A percentile compares a stretch with the other conserved stretches of the same genome.
phyloP scores from a whole-genome alignment of 768 basidiomycete species.

The Tricholoma terreum region DNA sequence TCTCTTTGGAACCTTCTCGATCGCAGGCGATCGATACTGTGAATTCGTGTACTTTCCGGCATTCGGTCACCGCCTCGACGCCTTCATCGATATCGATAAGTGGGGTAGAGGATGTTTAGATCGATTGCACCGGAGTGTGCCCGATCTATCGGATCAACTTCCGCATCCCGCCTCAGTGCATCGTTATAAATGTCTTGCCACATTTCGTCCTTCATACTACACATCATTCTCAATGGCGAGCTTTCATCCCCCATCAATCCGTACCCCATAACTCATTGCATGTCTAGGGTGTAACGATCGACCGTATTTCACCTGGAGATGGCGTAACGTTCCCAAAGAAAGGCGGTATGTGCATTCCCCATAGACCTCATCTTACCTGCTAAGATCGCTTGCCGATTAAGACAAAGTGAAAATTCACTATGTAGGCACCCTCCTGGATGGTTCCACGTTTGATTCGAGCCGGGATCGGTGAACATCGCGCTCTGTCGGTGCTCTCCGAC shows the following conservation, averaged over 20 bases:
- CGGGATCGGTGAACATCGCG: slow-evolving; percentile 57
- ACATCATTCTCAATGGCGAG: slow-evolving; percentile 29
- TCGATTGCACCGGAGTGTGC: slow-evolving; percentile 29
- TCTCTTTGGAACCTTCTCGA: neutral
- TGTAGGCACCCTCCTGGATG: slow-evolving; percentile 65
- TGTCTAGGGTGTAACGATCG: slow-evolving; percentile 66
- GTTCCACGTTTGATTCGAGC: slow-evolving; percentile 72
- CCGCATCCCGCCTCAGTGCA: slow-evolving; percentile 56
- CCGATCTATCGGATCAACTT: slow-evolving; percentile 70
- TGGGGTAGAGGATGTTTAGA: neutral
- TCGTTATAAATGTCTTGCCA: slow-evolving; percentile 42
- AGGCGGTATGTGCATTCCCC: slow-evolving; percentile 53
- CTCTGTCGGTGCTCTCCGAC: neutral
- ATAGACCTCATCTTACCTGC: neutral
- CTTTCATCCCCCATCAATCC: slow-evolving; percentile 18
- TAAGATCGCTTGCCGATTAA: slow-evolving; percentile 28
- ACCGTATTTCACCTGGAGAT: slow-evolving; percentile 59
- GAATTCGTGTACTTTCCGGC: neutral
- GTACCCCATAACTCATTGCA: slow-evolving; percentile 7
- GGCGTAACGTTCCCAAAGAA: slow-evolving; percentile 58
- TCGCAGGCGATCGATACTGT: slow-evolving; percentile 22
- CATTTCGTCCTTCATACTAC: slow-evolving; percentile 21
- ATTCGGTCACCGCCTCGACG: neutral
- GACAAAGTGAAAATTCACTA: slow-evolving; percentile 79
- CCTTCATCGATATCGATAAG: slow-evolving; percentile 11